Conservation (phyloP, 2,329 filamentous ascomycete genomes). For the Colletotrichum sojae region DNA sequence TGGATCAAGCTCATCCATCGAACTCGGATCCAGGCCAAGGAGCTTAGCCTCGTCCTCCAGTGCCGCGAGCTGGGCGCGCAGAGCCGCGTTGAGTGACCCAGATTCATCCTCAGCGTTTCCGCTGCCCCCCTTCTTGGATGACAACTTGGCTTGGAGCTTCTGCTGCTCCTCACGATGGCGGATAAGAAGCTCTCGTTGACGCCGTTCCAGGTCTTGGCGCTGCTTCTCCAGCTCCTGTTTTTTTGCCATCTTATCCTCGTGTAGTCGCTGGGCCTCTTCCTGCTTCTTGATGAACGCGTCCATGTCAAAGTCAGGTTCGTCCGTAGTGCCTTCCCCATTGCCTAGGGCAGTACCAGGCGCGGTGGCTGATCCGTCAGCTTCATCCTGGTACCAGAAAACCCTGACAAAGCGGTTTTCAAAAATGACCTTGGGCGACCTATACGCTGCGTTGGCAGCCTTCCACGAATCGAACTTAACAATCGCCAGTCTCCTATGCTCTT, state of each 20-base stretch:
- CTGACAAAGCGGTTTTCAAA: slow-evolving; percentile 91
- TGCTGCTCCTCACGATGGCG: slow-evolving; percentile 76
- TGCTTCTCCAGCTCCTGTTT: slow-evolving; percentile 74
- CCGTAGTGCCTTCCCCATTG: slow-evolving; percentile 23
- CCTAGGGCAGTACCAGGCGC: slow-evolving; percentile 38
- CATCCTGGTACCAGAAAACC: slow-evolving; percentile 81
- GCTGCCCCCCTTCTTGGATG: slow-evolving; percentile 57
- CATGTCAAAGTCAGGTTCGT: slow-evolving; percentile 73
- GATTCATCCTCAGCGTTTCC: slow-evolving; percentile 39
- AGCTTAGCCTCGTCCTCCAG: slow-evolving; percentile 80
- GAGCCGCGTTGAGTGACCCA: slow-evolving; percentile 63
- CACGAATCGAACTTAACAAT: slow-evolving; percentile 78
- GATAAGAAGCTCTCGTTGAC: slow-evolving; percentile 72
- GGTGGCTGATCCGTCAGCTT: slow-evolving; percentile 53
- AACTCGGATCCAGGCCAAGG: slow-evolving; percentile 76
- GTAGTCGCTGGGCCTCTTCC: slow-evolving; percentile 77
- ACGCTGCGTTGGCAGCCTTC: slow-evolving; percentile 77
- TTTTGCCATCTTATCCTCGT: slow-evolving; percentile 76
- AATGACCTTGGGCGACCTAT: slow-evolving; percentile 82
- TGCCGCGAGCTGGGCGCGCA: slow-evolving; percentile 81
- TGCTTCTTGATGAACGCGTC: slow-evolving; percentile 79
- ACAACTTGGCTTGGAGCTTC: slow-evolving; percentile 73
- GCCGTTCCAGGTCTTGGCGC: slow-evolving; percentile 75
- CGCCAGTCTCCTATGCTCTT: slow-evolving; percentile 76
- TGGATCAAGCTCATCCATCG: slow-evolving; percentile 58